Conservation (phyloP, 2,329 filamentous ascomycete species). For the Ceratocystis albifundus region DNA sequence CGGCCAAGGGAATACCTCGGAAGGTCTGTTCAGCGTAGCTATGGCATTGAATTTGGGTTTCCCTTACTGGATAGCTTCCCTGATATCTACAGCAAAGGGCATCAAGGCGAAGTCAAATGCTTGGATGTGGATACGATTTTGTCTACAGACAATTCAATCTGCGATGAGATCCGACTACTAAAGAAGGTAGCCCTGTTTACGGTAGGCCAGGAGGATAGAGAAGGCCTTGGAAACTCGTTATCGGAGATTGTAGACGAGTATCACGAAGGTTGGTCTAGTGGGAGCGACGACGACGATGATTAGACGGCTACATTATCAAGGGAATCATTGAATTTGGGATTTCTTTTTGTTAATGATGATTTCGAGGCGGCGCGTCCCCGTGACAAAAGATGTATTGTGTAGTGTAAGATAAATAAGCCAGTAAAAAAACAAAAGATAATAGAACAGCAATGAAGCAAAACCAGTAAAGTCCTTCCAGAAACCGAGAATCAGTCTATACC, state of each 20-base stretch:
- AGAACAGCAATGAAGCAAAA: not conserved
- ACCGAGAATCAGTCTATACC: not conserved
- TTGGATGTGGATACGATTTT: constrained; percentile 49
- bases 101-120: constrained; percentile 16
- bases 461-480: not conserved
- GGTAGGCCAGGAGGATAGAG: constrained; percentile 65
- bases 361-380: constrained; percentile 6
- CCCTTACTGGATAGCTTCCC: constrained; percentile 80
- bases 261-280: constrained; percentile 75
- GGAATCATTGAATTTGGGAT: not conserved
- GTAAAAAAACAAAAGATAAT: not conserved
- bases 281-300: constrained; percentile 59
- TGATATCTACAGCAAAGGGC: constrained; percentile 46
- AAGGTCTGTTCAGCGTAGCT: constrained; percentile 28
- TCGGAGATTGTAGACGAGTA: constrained; percentile 79
- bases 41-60: constrained; percentile 49
- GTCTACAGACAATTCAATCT: constrained; percentile 64
- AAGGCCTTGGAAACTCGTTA: constrained; percentile 69
- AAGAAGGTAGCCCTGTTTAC: constrained; percentile 52
- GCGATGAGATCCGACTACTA: constrained; percentile 53
- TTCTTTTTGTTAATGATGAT: not conserved
- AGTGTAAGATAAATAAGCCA: constrained; percentile 13
- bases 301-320: constrained; percentile 23
- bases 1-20: constrained; percentile 13
- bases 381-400: constrained; percentile 10